A percentile compares a stretch with the other conserved stretches of the same genome.
phyloP scores from a whole-genome alignment of 2,329 filamentous ascomycete genomes.

The Pestalotiopsis sp. region DNA sequence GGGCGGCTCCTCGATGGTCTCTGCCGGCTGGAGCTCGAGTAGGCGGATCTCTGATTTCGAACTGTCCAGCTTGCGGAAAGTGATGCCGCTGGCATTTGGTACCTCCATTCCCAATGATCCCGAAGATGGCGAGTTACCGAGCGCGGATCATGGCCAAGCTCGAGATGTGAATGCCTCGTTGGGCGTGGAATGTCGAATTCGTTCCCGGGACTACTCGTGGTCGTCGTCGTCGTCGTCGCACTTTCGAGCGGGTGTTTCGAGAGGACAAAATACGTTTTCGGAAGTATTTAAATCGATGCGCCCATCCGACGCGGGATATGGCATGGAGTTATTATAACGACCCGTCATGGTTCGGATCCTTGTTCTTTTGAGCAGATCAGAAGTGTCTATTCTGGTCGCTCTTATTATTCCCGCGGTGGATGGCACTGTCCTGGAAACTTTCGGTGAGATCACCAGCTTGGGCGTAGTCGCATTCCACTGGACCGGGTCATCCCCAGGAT shows the following conservation, averaged over 20 bases:
- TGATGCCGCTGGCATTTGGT: background rate
- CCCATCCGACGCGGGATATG: background rate
- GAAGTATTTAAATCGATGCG: background rate
- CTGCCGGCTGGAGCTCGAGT: conserved; percentile 8
- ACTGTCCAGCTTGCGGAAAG: conserved; percentile 3
- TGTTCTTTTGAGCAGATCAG: background rate
- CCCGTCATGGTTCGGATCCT: background rate
- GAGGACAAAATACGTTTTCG: background rate
- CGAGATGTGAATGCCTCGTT: background rate
- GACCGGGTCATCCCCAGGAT: conserved; percentile 1
- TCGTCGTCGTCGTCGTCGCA: background rate
- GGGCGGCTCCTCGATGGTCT: background rate
- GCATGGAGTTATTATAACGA: background rate
- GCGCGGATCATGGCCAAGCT: background rate
- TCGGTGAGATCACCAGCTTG: background rate
- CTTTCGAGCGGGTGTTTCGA: background rate
- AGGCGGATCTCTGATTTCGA: conserved; percentile 6
- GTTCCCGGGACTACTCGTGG: background rate
- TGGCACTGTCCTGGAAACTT: background rate
- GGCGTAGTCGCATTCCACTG: background rate
- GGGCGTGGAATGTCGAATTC: too few species aligned
- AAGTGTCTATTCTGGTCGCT: background rate
- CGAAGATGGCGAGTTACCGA: background rate
- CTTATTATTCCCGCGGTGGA: background rate
- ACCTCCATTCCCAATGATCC: conserved; percentile 3